Evolutionary conservation across 148 eudicot genomes (phyloP), one percentile per base, ranked within the genome.

Genomic region (Talinum fruticosum): DNA sequence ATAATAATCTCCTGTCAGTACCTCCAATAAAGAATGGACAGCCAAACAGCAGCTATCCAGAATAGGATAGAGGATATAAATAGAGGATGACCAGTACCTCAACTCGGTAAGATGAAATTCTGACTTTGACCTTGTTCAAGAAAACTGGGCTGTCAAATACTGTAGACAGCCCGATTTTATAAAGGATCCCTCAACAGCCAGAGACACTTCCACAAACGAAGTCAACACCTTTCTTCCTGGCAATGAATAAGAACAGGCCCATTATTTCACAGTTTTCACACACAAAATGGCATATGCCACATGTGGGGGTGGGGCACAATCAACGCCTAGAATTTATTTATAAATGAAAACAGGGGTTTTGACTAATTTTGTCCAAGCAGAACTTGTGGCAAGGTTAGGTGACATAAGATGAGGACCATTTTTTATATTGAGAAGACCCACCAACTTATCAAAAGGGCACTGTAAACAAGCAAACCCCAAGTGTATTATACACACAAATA

Each of bases 101-200:
- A 33, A 79, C 81, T 76, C 38, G 4, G 79, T 24, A 66, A 59
- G 69, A 26, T 23, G 30, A 33, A 41, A 32, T 2, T 49, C 10
- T 19, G 69, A 21, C 33, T 26, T 69, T 73, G 71, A 77, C 53
- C 73, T 35, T 35, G 66, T 79, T 72, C 73, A 72, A 79, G 53
- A 65, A 80, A 85, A 44, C 78, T 79, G 78, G 88, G 89, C 92
- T 89, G 92, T 66, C 89, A 83, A 65, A 32, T 30, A 12, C 8
- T 6, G 57, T 87, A 81, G 89, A 87, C 92, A 87, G 87, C 92
- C 88, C 85, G 83, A 79, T 66, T 23, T 41, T 41, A 68, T 79
- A 71, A 62, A 49, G 65, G 35, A 33, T 26, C 33, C 69, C 76
- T 62, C 47, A 73, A 14, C 51, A 21, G 59, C 69, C 62, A 51